phyloP scores from a whole-genome alignment of 768 basidiomycete genomes.

The Phaeotremella skinneri region DNA sequence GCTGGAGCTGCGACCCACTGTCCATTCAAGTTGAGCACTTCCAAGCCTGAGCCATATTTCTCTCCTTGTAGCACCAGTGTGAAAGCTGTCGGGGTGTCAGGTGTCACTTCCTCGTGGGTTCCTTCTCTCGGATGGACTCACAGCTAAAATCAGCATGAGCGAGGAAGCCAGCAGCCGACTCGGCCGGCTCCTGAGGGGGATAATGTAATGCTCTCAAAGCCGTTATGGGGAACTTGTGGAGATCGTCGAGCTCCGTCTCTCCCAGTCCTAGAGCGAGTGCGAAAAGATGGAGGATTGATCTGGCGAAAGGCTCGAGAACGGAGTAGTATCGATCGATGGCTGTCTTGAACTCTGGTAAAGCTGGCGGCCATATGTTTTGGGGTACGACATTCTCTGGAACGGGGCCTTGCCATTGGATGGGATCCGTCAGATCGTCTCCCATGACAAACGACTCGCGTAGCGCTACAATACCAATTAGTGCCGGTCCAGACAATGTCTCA shows the following conservation, averaged over 20 bases:
- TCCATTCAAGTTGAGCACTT: slow-evolving; percentile 26
- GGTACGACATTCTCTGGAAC: slow-evolving; percentile 1
- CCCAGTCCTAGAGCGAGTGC: slow-evolving; percentile 14
- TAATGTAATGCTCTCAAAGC: slow-evolving; percentile 23
- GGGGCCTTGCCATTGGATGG: slow-evolving; percentile 11
- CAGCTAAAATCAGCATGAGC: slow-evolving; percentile 19
- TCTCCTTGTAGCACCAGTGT: slow-evolving; percentile 18
- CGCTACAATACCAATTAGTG: neutral
- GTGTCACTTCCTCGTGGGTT: neutral
- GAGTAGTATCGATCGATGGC: slow-evolving; percentile 17
- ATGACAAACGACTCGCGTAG: slow-evolving; percentile 19
- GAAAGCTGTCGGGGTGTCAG: slow-evolving; percentile 9
- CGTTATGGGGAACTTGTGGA: slow-evolving; percentile 13
- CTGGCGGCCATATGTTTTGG: slow-evolving; percentile 22
- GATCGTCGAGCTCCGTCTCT: slow-evolving; percentile 12
- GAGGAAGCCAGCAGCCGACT: slow-evolving; percentile 5
- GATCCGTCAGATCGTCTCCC: slow-evolving; percentile 19
- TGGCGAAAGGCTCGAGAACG: slow-evolving; percentile 12
- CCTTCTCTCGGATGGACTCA: neutral
- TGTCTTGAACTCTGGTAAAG: slow-evolving; percentile 11
- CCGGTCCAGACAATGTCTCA: neutral
- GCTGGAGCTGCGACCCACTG: slow-evolving; percentile 15
- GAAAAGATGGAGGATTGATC: slow-evolving; percentile 13
- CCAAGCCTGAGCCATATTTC: slow-evolving; percentile 7
- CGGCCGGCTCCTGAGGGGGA: slow-evolving; percentile 18